Evolutionary conservation across 768 basidiomycete genomes (phyloP), one percentile per base, ranked within the genome.

Genomic region (Boletus insuetus): DNA sequence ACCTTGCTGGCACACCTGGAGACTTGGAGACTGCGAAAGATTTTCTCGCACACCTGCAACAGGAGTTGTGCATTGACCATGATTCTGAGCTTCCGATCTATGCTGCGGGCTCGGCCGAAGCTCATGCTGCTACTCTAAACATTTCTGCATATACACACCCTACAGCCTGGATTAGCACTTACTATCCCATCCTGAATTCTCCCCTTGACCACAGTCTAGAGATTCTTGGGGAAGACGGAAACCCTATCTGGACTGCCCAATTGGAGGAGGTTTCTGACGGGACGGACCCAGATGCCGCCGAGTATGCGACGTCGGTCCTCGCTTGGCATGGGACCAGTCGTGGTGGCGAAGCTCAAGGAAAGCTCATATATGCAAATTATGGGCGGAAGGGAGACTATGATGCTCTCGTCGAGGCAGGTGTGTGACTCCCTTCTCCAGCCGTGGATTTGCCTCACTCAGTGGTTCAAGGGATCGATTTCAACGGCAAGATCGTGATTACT

Each of bases 141-240:
- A 78, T 83, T 50, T 66, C 77, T 16, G 64, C 70, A 50, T 71
- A 74, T 32, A 64, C 58, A 37, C 59, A 68, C 16, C 79, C 82
- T 2, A 69, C 62, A 11, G 85, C 80, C 53, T 88, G 86, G 85
- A 82, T 87, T 56, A 82, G 82, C 53, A 76, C 76, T 34, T 92
- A 92, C 72, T 91, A 85, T 69, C 88, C 90, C 14, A 73, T 86
- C 32, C 75, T 91, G 74, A 89, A 89, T 71, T 80, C 76, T 6
- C 86, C 87, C 17, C 71, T 87, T 26, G 76, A 81, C 40, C 74
- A 79, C 37, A 76, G 78, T 49, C 70, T 89, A 19, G 77, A 83
- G 49, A 78, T 87, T 20, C 61, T 85, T 24, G 79, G 75, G 44
- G 77, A 78, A 7, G 77, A 81, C 39, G 82, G 80, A 16, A 66